Conservation (phyloP, 106 monocot genomes). For the Phalaenopsis aphrodite region DNA sequence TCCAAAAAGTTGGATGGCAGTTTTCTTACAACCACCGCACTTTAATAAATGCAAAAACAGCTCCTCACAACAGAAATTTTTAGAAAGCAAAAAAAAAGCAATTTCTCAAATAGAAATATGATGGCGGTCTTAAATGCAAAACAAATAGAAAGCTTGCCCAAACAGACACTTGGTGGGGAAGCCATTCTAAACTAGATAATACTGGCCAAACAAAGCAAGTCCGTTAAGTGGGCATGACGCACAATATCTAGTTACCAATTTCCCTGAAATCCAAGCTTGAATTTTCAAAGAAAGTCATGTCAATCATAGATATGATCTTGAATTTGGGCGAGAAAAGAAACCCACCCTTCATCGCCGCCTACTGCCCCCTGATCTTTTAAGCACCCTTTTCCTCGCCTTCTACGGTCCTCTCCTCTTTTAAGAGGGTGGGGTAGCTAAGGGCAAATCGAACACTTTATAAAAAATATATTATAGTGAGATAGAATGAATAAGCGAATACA, state of each 20-base stretch:
- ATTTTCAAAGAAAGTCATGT: not conserved
- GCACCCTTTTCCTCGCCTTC: not conserved
- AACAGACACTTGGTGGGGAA: no score
- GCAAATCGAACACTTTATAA: not conserved
- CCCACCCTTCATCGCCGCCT: not conserved
- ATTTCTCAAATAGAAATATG: no score
- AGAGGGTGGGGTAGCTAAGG: not conserved
- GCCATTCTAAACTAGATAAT: not conserved
- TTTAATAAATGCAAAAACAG: no score
- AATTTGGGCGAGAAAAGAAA: not conserved
- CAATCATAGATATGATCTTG: not conserved
- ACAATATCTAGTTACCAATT: not conserved
- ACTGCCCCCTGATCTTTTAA: no score
- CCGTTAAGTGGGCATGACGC: not conserved
- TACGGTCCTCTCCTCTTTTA: not conserved
- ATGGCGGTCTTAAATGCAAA: no score
- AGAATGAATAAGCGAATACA: not conserved
- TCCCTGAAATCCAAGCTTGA: not conserved
- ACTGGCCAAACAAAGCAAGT: not conserved
- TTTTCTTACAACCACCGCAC: no score
- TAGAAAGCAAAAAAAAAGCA: no score
- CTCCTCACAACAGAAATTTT: no score
- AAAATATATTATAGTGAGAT: not conserved
- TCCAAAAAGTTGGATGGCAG: no score
- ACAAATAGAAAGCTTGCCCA: no score